These are phyloP conservation scores for Cercophora sp. DNA, from an alignment of 495 filamentous ascomycete genomes.

Conservation along the genomic window DNA sequence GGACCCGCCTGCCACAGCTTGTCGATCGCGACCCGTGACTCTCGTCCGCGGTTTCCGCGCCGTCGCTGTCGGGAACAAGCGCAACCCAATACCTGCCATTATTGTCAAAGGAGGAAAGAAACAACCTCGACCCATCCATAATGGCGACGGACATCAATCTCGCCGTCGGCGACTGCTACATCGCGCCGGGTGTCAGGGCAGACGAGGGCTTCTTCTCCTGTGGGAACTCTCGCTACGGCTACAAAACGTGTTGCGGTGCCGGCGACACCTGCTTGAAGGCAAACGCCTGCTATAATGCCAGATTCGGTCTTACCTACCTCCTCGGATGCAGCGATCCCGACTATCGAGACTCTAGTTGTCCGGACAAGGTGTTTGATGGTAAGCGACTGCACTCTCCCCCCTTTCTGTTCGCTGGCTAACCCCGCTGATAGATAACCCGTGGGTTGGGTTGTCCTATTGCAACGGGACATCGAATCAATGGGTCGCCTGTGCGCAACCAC, in stretches of 20 bases:
- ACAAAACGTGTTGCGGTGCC: slow-evolving; percentile 1
- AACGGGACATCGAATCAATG: slow-evolving; percentile 11
- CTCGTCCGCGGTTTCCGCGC: too few relatives aligned
- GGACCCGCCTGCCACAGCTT: too few relatives aligned
- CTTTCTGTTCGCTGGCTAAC: not conserved
- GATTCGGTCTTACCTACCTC: slow-evolving; percentile 26
- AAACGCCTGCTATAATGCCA: slow-evolving; percentile 7
- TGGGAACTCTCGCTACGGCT: slow-evolving; percentile 7
- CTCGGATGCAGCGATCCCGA: slow-evolving; percentile 27
- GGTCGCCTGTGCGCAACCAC: slow-evolving; percentile 2
- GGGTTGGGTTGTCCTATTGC: slow-evolving; percentile 9
- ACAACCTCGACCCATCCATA: too few relatives aligned
- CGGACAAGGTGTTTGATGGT: slow-evolving; percentile 13
- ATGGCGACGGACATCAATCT: too few relatives aligned
- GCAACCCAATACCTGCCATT: too few relatives aligned
- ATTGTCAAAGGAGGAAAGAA: too few relatives aligned
- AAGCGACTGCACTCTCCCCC: too few relatives aligned
- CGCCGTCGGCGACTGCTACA: slow-evolving; percentile 13
- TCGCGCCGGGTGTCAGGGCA: not conserved
- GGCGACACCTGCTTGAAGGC: slow-evolving; percentile 5
- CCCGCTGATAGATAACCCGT: slow-evolving; percentile 24
- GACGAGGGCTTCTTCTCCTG: slow-evolving; percentile 6
- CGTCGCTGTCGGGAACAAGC: too few relatives aligned
- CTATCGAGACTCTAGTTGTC: slow-evolving; percentile 21
- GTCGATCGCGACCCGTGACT: too few relatives aligned